A percentile compares a stretch with the other conserved stretches of the same genome.
These are phyloP conservation scores for Salix brachista DNA, from an alignment of 345 rosid genomes.

Conservation along the genomic window DNA sequence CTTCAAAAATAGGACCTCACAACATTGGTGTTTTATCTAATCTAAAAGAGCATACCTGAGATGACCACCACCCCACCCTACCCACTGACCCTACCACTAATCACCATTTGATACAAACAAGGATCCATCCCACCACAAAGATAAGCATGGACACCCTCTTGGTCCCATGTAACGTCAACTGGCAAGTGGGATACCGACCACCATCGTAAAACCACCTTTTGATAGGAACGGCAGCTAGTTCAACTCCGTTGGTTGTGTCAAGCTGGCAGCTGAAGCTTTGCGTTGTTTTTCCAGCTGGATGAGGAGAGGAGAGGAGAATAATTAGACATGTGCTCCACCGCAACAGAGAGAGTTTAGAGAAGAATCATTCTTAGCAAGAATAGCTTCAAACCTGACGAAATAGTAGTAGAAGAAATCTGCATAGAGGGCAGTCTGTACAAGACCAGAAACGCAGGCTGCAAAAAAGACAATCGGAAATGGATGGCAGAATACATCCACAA, in stretches of 20 bases:
- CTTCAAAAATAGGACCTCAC: constrained; percentile 9
- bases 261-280: constrained; percentile 90
- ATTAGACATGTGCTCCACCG: background rate
- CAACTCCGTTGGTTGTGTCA: constrained; percentile 26
- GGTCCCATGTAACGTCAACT: background rate
- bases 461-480: background rate
- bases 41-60: background rate
- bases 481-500: constrained; percentile 9
- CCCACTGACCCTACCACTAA: background rate
- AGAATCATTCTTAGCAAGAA: background rate
- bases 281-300: constrained; percentile 86
- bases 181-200: background rate
- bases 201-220: background rate
- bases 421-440: constrained; percentile 79
- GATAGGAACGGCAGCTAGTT: background rate
- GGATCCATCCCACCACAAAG: background rate
- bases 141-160: background rate
- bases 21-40: constrained; percentile 1
- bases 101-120: background rate
- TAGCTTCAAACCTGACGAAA: constrained; percentile 55
- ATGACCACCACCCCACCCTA: background rate
- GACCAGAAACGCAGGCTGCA: constrained; percentile 81
- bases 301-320: background rate
- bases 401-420: constrained; percentile 96
- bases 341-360: background rate